Conservation (phyloP, 805 yeast genomes). For the Metschnikowia peoriensis region DNA sequence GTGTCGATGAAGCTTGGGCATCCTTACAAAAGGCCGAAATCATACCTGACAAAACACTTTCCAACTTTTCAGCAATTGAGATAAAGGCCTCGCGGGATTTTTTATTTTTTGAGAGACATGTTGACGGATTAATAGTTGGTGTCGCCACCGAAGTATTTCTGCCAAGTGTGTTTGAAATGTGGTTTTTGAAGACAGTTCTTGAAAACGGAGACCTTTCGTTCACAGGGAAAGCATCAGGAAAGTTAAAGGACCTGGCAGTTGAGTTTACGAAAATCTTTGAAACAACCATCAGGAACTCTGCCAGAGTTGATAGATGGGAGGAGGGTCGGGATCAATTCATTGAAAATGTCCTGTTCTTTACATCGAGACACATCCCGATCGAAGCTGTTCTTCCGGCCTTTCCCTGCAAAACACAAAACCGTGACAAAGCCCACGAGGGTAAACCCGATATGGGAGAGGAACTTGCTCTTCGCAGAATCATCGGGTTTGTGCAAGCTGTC, state of each 20-base stretch:
- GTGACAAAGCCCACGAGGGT: slow-evolving; percentile 47
- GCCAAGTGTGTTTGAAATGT: slow-evolving; percentile 26
- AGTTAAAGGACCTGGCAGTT: slow-evolving; percentile 13
- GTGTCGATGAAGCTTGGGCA: slow-evolving; percentile 10
- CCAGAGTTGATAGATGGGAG: slow-evolving; percentile 49
- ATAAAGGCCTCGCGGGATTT: slow-evolving; percentile 8
- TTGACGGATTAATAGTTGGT: slow-evolving; percentile 23
- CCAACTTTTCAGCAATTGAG: slow-evolving; percentile 1
- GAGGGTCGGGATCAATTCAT: slow-evolving; percentile 39
- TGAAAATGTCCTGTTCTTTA: slow-evolving; percentile 45
- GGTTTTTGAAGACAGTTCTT: slow-evolving; percentile 32
- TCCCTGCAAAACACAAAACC: slow-evolving; percentile 63
- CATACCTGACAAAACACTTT: neutral
- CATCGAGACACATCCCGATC: slow-evolving; percentile 45
- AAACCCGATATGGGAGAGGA: slow-evolving; percentile 54
- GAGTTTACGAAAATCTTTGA: slow-evolving; percentile 43
- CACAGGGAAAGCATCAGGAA: slow-evolving; percentile 1
- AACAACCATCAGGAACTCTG: slow-evolving; percentile 46
- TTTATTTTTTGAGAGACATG: slow-evolving; percentile 23
- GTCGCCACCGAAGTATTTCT: slow-evolving; percentile 27
- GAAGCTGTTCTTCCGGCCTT: slow-evolving; percentile 64
- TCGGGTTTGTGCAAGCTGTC: slow-evolving; percentile 29
- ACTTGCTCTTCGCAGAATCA: slow-evolving; percentile 32
- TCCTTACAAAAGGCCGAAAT: slow-evolving; percentile 4
- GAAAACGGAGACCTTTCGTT: slow-evolving; percentile 17